Percentiles rank a stretch among this genome's conserved stretches.
Conservation (phyloP, 768 basidiomycete genomes). For the Mrakia frigida region DNA sequence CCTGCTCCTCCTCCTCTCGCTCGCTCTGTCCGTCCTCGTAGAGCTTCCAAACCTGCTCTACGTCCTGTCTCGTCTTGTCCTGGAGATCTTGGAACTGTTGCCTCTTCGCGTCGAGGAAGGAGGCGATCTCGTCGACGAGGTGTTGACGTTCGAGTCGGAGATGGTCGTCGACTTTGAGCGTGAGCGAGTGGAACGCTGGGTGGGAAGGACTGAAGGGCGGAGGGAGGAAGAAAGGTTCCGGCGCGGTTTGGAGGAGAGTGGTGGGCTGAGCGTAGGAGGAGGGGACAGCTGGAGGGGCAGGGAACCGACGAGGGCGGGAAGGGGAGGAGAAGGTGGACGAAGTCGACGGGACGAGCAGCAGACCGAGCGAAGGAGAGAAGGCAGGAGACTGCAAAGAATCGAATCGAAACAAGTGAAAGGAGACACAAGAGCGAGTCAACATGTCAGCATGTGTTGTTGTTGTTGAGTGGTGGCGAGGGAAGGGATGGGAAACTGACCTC, state of each 20-base stretch:
- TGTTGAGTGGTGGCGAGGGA: neutral
- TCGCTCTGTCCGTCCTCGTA: slow-evolving; percentile 34
- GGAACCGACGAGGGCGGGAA: slow-evolving; percentile 22
- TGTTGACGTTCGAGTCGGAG: slow-evolving; percentile 35
- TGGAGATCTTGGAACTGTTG: slow-evolving; percentile 37
- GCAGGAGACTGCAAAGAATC: neutral
- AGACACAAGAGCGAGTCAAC: neutral
- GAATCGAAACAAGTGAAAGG: neutral
- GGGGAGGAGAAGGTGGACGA: neutral
- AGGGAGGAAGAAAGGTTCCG: slow-evolving; percentile 46
- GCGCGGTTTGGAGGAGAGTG: slow-evolving; percentile 36
- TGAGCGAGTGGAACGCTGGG: slow-evolving; percentile 39
- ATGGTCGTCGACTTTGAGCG: slow-evolving; percentile 36
- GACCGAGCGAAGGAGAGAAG: neutral
- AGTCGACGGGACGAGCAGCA: neutral
- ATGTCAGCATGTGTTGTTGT: neutral
- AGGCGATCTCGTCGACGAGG: slow-evolving; percentile 38
- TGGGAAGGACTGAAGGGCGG: slow-evolving; percentile 43
- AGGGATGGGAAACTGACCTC: neutral
- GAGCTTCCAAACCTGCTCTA: slow-evolving; percentile 41
- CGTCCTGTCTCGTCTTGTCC: slow-evolving; percentile 39
- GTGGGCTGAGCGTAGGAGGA: slow-evolving; percentile 8
- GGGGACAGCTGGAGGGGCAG: slow-evolving; percentile 34
- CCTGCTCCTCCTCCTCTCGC: neutral
- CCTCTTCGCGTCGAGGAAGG: slow-evolving; percentile 36